Conservation (phyloP, 371 early-diverging fungal species). For the Lichtheimia corymbifera region DNA sequence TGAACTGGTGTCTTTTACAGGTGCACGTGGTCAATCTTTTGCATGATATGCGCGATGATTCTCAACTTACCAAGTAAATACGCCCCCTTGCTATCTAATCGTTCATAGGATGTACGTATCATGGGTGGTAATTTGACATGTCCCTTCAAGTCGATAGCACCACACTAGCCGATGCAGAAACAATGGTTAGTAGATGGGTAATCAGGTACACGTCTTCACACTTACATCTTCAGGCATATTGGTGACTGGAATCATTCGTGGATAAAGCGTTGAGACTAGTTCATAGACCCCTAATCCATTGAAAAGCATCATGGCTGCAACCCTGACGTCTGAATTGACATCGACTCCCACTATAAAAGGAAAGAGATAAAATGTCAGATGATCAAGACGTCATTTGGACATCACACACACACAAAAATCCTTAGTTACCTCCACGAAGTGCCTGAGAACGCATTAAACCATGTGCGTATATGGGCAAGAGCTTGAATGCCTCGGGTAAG, state of each 20-base stretch:
- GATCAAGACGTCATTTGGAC: background rate
- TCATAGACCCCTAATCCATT: constrained; percentile 75
- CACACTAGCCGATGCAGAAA: constrained; percentile 20
- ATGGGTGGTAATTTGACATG: constrained; percentile 61
- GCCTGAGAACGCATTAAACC: constrained; percentile 80
- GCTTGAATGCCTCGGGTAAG: constrained; percentile 94
- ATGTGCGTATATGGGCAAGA: constrained; percentile 90
- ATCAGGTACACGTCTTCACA: background rate
- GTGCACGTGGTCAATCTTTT: background rate
- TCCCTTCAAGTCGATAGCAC: constrained; percentile 38
- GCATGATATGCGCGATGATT: too few relatives aligned
- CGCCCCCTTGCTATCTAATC: constrained; percentile 73
- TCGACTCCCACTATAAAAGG: constrained; percentile 47
- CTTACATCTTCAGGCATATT: constrained; percentile 58
- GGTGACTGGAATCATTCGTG: constrained; percentile 78
- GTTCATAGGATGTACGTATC: constrained; percentile 79
- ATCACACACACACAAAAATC: too few relatives aligned
- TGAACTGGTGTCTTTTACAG: constrained; percentile 75
- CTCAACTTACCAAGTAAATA: constrained; percentile 57
- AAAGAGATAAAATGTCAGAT: background rate
- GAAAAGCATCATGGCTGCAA: constrained; percentile 77
- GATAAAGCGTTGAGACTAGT: constrained; percentile 82
- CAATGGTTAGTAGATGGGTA: background rate
- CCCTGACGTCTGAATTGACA: constrained; percentile 77
- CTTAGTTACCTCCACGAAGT: constrained; percentile 63